These are phyloP conservation scores for Ampelocalamus luodianensis DNA, from an alignment of 176 grass and related monocot genomes.

Conservation along the genomic window DNA sequence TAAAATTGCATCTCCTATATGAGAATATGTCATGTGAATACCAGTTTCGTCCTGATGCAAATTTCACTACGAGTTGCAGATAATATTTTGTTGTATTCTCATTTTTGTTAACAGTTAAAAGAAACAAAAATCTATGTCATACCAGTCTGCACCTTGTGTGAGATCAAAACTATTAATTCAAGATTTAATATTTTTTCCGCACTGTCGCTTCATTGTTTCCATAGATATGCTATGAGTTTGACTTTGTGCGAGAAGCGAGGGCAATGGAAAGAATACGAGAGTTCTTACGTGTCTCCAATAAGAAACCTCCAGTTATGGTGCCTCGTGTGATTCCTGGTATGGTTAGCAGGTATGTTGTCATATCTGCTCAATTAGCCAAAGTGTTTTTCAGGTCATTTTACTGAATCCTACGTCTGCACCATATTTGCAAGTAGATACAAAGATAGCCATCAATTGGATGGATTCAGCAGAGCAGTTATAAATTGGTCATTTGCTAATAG, in stretches of 20 bases:
- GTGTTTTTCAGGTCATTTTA: constrained; percentile 29
- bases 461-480: constrained; percentile 39
- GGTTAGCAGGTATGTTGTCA: constrained; percentile 72
- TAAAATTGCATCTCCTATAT: constrained; percentile 15
- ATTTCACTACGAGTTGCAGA: neutral
- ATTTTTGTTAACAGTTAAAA: constrained; percentile 18
- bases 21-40: neutral
- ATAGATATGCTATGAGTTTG: constrained; percentile 96
- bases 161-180: constrained; percentile 7
- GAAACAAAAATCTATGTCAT: constrained; percentile 1
- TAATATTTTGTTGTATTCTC: neutral
- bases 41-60: constrained; percentile 21
- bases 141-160: constrained; percentile 5
- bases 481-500: constrained; percentile 25
- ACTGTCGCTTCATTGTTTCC: constrained; percentile 39
- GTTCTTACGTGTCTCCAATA: constrained; percentile 62
- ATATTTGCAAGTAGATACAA: constrained; percentile 1
- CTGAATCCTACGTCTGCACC: constrained; percentile 14
- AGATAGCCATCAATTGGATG: neutral
- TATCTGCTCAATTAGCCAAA: constrained; percentile 32
- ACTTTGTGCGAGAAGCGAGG: constrained; percentile 89
- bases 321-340: constrained; percentile 88
- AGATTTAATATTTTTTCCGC: neutral
- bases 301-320: constrained; percentile 85
- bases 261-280: constrained; percentile 88